phyloP scores from a whole-genome alignment of 495 filamentous ascomycete genomes.

The Annulohypoxylon nitens region DNA sequence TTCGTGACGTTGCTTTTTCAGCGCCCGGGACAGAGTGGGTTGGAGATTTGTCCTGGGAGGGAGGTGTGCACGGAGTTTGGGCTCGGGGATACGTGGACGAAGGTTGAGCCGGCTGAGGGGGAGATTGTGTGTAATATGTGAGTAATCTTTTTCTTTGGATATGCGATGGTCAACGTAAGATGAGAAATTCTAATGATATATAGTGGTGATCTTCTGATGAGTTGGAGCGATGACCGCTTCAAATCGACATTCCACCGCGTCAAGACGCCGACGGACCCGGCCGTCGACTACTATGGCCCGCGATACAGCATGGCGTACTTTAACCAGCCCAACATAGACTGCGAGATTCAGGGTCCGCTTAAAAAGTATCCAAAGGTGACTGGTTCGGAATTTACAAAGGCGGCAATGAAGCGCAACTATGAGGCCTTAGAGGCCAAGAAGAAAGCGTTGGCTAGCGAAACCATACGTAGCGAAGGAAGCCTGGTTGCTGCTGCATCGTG shows the following conservation, averaged over 20 bases:
- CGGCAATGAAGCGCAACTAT: constrained; percentile 72
- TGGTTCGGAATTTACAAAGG: constrained; percentile 68
- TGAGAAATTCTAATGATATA: neutral
- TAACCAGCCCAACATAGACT: constrained; percentile 72
- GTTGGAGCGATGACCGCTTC: constrained; percentile 77
- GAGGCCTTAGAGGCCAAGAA: constrained; percentile 58
- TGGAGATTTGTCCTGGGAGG: constrained; percentile 76
- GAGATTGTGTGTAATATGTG: constrained; percentile 75
- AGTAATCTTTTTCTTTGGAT: constrained; percentile 2
- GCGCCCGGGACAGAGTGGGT: constrained; percentile 69
- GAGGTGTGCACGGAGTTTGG: constrained; percentile 72
- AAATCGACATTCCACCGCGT: constrained; percentile 75
- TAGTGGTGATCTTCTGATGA: constrained; percentile 75
- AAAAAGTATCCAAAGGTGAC: constrained; percentile 73
- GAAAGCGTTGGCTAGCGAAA: constrained; percentile 20
- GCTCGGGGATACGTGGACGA: constrained; percentile 72
- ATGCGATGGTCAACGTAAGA: neutral
- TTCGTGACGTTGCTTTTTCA: constrained; percentile 77
- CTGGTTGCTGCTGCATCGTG: constrained; percentile 34
- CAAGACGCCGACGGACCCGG: constrained; percentile 65
- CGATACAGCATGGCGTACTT: constrained; percentile 76
- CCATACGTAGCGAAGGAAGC: neutral
- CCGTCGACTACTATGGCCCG: constrained; percentile 67
- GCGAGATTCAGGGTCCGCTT: constrained; percentile 69
- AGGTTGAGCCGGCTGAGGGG: constrained; percentile 66